Conservation (phyloP, 768 basidiomycete genomes). For the Mycena vulgaris region DNA sequence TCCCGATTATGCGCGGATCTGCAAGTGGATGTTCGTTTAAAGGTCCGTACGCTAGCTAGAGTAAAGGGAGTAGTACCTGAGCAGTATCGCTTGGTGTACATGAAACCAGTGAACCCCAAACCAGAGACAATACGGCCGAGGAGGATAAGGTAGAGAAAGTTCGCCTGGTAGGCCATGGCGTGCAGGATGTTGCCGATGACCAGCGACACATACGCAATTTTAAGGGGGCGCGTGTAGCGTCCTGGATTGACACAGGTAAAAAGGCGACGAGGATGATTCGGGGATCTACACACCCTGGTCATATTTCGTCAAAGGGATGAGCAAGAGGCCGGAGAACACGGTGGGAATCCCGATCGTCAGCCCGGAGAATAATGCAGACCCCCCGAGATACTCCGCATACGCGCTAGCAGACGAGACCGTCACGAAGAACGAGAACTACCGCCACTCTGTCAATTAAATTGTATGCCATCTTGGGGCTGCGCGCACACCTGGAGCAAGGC, state of each 20-base stretch:
- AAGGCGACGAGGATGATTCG: background rate
- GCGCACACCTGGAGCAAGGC: slow-evolving; percentile 60
- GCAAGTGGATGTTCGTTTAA: background rate
- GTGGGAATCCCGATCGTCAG: slow-evolving; percentile 79
- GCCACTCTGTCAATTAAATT: background rate
- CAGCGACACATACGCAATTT: slow-evolving; percentile 66
- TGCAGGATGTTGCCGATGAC: slow-evolving; percentile 74
- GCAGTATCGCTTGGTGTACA: slow-evolving; percentile 66
- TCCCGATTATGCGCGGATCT: slow-evolving; percentile 57
- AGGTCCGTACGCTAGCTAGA: too few relatives aligned
- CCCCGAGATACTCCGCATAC: slow-evolving; percentile 75
- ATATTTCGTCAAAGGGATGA: slow-evolving; percentile 68
- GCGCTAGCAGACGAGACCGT: slow-evolving; percentile 76
- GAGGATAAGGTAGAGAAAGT: slow-evolving; percentile 58
- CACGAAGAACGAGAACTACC: slow-evolving; percentile 77
- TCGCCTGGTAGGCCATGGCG: slow-evolving; percentile 66
- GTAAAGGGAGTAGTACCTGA: slow-evolving; percentile 37
- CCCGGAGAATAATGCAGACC: slow-evolving; percentile 80
- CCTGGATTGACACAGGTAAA: slow-evolving; percentile 52
- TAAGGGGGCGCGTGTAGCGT: slow-evolving; percentile 67
- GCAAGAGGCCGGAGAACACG: slow-evolving; percentile 69
- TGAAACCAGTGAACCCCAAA: slow-evolving; percentile 54
- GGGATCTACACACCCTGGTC: slow-evolving; percentile 65
- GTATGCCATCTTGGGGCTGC: background rate
- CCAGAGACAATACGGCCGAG: slow-evolving; percentile 63